These are phyloP conservation scores for Trichoderma gamsii DNA, from an alignment of 495 filamentous ascomycete genomes.

Conservation along the genomic window DNA sequence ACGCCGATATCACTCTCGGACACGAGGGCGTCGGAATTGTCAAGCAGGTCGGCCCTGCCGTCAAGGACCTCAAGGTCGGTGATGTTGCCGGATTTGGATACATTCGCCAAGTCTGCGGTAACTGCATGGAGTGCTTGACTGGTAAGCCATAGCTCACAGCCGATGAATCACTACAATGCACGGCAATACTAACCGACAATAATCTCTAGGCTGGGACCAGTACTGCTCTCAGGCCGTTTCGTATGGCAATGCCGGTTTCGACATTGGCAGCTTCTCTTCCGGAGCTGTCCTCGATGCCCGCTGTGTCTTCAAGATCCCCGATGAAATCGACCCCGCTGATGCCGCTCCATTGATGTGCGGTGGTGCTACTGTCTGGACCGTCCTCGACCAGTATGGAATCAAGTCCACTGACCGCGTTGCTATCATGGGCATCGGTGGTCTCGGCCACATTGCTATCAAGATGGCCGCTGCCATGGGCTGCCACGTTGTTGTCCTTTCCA, in stretches of 20 bases:
- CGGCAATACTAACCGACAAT: constrained; percentile 59
- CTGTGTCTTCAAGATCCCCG: constrained; percentile 77
- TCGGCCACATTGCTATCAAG: constrained; percentile 65
- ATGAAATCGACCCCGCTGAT: constrained; percentile 37
- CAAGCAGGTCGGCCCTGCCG: constrained; percentile 60
- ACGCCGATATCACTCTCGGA: constrained; percentile 69
- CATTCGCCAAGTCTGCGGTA: constrained; percentile 1
- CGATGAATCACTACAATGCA: constrained; percentile 51
- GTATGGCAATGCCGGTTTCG: constrained; percentile 64
- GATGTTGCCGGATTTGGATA: constrained; percentile 72
- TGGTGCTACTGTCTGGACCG: constrained; percentile 72
- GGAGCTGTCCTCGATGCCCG: constrained; percentile 68
- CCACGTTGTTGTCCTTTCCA: constrained; percentile 76
- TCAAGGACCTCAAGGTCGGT: constrained; percentile 57
- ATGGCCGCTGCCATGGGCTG: constrained; percentile 68
- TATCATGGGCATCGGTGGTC: constrained; percentile 75
- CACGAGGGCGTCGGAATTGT: constrained; percentile 81
- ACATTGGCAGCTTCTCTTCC: constrained; percentile 55
- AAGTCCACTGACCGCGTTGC: constrained; percentile 78
- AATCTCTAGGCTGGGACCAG: constrained; percentile 55
- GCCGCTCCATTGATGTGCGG: constrained; percentile 84
- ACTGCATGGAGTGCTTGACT: constrained; percentile 8
- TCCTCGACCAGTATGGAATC: constrained; percentile 63
- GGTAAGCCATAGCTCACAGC: constrained; percentile 53
- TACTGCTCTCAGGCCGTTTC: constrained; percentile 59